Evolutionary conservation across 805 yeast species (phyloP).

Genomic region (Barnettozyma siamensis): DNA sequence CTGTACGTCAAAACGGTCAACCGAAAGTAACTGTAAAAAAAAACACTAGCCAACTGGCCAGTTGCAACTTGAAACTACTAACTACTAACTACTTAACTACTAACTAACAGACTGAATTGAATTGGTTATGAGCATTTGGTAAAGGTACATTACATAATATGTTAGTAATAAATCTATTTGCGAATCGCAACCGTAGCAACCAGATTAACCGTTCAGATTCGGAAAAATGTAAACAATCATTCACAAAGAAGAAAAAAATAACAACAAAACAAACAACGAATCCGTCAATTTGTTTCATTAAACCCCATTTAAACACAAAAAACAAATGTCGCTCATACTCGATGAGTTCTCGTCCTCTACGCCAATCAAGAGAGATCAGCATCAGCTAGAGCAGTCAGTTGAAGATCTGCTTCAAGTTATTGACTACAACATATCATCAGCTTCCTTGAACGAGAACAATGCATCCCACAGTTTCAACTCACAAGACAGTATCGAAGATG

Average conservation of each 20-base stretch:
- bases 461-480: constrained; percentile 5
- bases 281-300: too few relatives aligned
- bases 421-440: constrained; percentile 22
- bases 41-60: too few relatives aligned
- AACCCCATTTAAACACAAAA: background rate
- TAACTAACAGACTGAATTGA: too few relatives aligned
- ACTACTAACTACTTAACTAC: too few relatives aligned
- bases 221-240: constrained; percentile 4
- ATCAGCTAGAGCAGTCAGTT: constrained; percentile 27
- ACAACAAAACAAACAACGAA: constrained; percentile 1
- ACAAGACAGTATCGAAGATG: constrained; percentile 11
- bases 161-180: too few relatives aligned
- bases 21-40: too few relatives aligned
- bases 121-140: too few relatives aligned
- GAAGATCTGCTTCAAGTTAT: constrained; percentile 32
- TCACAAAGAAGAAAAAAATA: background rate
- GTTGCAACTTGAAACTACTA: too few relatives aligned
- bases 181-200: background rate
- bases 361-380: constrained; percentile 15
- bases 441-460: constrained; percentile 12
- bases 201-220: background rate
- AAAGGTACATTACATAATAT: too few relatives aligned
- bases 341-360: constrained; percentile 18
- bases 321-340: constrained; percentile 7
- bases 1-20: too few relatives aligned